A percentile compares a stretch with the other conserved stretches of the same genome.
Evolutionary conservation across 2,329 filamentous ascomycete genomes (phyloP).

Genomic region (Sporothrix pseudoabietina): DNA sequence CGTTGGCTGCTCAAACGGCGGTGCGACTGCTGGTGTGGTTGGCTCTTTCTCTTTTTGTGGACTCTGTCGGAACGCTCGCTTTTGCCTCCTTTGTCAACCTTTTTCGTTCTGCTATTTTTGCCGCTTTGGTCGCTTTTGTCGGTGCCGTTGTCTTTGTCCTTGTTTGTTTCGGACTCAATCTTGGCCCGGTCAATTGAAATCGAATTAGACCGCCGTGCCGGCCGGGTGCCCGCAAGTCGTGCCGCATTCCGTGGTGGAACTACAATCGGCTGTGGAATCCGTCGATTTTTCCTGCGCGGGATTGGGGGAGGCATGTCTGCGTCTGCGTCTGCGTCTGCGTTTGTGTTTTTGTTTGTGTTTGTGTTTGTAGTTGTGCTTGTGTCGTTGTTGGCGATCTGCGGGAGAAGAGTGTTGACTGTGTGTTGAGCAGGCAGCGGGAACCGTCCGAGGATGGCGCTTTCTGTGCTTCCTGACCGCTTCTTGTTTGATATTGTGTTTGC

Average conservation of each 20-base stretch:
- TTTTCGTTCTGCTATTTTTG: not conserved
- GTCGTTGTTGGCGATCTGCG: not conserved
- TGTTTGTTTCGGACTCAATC: not conserved
- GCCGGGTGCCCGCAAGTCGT: not conserved
- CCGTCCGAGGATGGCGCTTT: not conserved
- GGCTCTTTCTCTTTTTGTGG: not conserved
- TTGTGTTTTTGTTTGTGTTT: not conserved
- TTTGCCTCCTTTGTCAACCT: not conserved
- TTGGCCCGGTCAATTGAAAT: not conserved
- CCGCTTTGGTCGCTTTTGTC: not conserved
- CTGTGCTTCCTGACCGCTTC: not conserved
- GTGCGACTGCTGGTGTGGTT: not conserved
- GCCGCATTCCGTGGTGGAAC: conserved; percentile 35
- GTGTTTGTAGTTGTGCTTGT: not conserved
- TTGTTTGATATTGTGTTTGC: not conserved
- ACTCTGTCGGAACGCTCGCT: not conserved
- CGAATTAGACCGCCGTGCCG: not conserved
- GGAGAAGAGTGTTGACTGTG: not conserved
- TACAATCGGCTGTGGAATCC: conserved; percentile 43
- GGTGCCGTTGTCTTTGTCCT: not conserved
- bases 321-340: not conserved
- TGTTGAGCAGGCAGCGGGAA: not conserved
- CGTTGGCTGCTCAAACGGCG: conserved; percentile 5
- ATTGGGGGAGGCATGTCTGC: not conserved
- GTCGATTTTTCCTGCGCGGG: conserved; percentile 22